These are phyloP conservation scores for Xylaria bambusicola DNA, from an alignment of 495 filamentous ascomycete species.

Conservation along the genomic window DNA sequence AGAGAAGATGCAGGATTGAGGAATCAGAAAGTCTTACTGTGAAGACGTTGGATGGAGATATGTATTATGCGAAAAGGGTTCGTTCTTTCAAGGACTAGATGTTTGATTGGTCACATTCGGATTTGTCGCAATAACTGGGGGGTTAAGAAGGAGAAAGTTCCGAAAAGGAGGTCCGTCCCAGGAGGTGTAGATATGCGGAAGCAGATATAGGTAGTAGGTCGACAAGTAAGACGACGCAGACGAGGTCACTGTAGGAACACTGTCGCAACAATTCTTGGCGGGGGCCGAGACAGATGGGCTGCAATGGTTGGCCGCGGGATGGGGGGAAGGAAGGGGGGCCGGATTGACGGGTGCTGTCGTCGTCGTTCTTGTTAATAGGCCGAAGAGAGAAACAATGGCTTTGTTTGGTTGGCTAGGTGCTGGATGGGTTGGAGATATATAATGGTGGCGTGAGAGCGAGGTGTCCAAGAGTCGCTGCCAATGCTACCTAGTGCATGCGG, in stretches of 20 bases:
- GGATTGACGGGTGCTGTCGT: slow-evolving; percentile 15
- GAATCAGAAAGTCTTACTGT: slow-evolving; percentile 1
- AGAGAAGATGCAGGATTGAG: not conserved
- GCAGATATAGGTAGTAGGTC: not conserved
- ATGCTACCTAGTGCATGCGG: not conserved
- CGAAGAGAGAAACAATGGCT: not conserved
- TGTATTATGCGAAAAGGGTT: slow-evolving; percentile 1
- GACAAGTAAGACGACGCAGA: slow-evolving; percentile 12
- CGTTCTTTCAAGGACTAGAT: not conserved
- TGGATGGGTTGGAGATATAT: not conserved
- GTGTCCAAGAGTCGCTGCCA: not conserved
- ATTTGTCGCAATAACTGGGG: slow-evolving; percentile 4
- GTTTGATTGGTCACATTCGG: slow-evolving; percentile 1
- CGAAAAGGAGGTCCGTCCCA: slow-evolving; percentile 5
- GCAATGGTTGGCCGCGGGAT: slow-evolving; percentile 14
- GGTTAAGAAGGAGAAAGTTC: slow-evolving; percentile 2
- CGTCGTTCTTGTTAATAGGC: not conserved
- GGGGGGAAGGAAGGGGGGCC: not conserved
- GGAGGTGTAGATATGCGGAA: not conserved
- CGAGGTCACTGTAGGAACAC: slow-evolving; percentile 23
- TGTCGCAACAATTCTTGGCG: slow-evolving; percentile 18
- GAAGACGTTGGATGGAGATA: not conserved
- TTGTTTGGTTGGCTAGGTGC: not conserved
- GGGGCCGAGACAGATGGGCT: slow-evolving; percentile 13
- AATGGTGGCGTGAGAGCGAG: not conserved